phyloP scores from a whole-genome alignment of 176 grass and related monocot genomes.

The Aegilops speltoides region DNA sequence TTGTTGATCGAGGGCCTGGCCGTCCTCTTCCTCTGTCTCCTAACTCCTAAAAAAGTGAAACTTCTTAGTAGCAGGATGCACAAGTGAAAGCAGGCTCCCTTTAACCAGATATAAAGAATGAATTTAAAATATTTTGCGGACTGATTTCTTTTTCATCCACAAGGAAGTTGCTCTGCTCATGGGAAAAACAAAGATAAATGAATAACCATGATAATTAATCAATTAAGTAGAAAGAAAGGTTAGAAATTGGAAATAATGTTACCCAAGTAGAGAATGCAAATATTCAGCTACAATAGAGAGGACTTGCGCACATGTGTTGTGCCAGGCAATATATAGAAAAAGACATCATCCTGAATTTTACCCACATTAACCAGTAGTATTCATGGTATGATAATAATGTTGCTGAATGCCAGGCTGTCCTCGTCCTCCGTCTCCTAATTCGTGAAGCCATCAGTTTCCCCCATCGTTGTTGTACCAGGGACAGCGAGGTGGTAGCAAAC shows the following conservation, averaged over 20 bases:
- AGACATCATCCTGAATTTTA: slow-evolving; percentile 44
- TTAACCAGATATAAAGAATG: no score
- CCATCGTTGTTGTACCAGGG: no score
- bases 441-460: no score
- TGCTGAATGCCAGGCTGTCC: not conserved
- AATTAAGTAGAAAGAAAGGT: not conserved
- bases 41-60: no score
- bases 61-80: no score
- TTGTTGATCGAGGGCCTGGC: no score
- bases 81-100: no score
- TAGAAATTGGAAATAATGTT: not conserved
- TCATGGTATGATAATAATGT: slow-evolving; percentile 62
- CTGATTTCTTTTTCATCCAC: no score
- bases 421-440: no score
- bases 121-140: no score
- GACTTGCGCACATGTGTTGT: slow-evolving; percentile 63
- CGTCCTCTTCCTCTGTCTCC: no score
- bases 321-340: slow-evolving; percentile 62
- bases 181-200: slow-evolving; percentile 12
- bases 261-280: slow-evolving; percentile 62
- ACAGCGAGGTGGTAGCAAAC: no score
- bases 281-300: slow-evolving; percentile 78
- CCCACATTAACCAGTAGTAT: slow-evolving; percentile 26
- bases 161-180: slow-evolving; percentile 28
- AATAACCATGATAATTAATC: not conserved